Evolutionary conservation across 2,329 filamentous ascomycete genomes (phyloP), one percentile per base, ranked within the genome.

Genomic region (Xylariomycetidae sp.): DNA sequence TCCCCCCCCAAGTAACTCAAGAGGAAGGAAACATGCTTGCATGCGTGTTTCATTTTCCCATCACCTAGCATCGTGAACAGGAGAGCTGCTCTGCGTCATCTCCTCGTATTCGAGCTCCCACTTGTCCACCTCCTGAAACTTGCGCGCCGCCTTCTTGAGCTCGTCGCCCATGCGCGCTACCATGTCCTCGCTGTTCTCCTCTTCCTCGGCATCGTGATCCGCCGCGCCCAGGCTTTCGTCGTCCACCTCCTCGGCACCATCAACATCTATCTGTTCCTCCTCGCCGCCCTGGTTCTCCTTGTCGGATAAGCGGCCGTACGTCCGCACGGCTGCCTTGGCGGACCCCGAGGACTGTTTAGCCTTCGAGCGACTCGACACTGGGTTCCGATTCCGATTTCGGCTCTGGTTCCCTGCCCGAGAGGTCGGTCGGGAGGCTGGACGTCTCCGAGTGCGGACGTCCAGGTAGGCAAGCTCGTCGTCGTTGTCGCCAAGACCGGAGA

Each of bases 71-170:
- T 67, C 65, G 23, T 59, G 57, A n/a, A n/a, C 20, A 2, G 74
- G 73, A 14, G 74, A 77, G 37, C 69, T 72, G 40, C 67, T 68
- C 54, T 73, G 69, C 15, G 68, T 69, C 30, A 78, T 68, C 45
- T 80, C 77, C 61, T 85, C 80, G 56, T 75, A 85, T 31, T 78
- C 76, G 40, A 85, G 59, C 58, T 80, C 69, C 78, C 79, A 85
- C 58, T 70, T 65, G 54, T 85, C 80, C 25, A 85, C 80, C 58
- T 84, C 80, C 54, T 74, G 69, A 48, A 85, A 85, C 58, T 83
- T 83, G 52, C 64, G 69, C 8, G 66, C 66, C 25, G 77, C 74
- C 31, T 68, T 63, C 57, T 74, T 74, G 40, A 85, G 61, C 63
- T 80, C 77, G 26, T 70, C 57, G 16, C 69, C 62, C 30, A 69